These are phyloP conservation scores for Fragaria vesca DNA, from an alignment of 306 rosid genomes.

Conservation along the genomic window DNA sequence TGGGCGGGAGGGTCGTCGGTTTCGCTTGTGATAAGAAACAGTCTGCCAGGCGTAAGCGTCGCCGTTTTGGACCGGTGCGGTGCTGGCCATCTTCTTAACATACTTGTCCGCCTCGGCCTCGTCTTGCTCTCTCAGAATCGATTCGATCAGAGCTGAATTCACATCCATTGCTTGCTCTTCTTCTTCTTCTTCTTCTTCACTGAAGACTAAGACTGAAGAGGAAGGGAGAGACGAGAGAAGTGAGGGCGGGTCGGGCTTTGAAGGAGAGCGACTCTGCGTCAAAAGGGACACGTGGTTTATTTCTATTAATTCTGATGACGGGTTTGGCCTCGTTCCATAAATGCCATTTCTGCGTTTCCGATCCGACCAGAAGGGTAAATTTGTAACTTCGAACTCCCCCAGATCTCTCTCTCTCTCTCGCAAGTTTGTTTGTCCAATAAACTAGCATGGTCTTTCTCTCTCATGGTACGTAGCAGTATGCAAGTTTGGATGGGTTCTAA, in stretches of 20 bases:
- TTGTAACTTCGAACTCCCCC: too few relatives aligned
- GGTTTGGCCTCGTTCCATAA: neutral
- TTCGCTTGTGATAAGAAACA: slow-evolving; percentile 56
- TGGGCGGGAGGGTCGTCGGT: neutral
- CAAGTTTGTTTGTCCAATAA: too few relatives aligned
- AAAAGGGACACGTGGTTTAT: neutral
- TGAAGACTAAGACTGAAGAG: neutral
- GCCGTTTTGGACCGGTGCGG: slow-evolving; percentile 1
- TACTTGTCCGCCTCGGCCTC: slow-evolving; percentile 38
- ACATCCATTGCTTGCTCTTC: slow-evolving; percentile 46
- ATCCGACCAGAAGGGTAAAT: too few relatives aligned
- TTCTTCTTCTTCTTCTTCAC: neutral
- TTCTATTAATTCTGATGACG: neutral
- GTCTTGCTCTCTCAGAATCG: slow-evolving; percentile 49
- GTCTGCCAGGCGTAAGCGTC: slow-evolving; percentile 45
- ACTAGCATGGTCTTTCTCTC: too few relatives aligned
- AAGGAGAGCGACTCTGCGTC: neutral
- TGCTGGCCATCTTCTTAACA: neutral
- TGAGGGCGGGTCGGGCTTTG: neutral
- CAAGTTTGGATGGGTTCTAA: too few relatives aligned
- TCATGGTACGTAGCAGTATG: too few relatives aligned
- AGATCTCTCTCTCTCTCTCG: too few relatives aligned
- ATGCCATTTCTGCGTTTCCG: too few relatives aligned
- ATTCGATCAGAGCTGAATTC: slow-evolving; percentile 57
- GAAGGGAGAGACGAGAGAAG: neutral